Base-by-base conservation (phyloP, 345 rosid genomes). In the Rhizophora apiculata region DNA sequence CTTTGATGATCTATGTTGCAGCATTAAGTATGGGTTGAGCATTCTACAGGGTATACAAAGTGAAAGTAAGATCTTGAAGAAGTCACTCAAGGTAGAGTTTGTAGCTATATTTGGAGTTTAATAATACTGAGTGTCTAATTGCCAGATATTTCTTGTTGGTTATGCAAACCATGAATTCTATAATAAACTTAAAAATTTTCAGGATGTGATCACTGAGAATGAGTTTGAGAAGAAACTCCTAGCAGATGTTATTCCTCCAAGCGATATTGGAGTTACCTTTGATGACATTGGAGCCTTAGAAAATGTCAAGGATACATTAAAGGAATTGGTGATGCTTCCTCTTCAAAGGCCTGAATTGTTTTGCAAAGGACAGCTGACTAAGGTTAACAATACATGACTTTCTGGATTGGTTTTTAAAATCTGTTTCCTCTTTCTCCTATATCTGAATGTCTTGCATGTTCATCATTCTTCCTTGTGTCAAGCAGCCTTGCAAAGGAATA, bases 241-340 rank as follows among this genome's bases (percentile, higher is more conserved):
- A 54, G 88, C 83, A 4, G 99, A 96, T 85, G 99, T 96, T 74
- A 96, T 96, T 74, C 98, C 98, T 19, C 97, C 99, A 52, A 88
- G 78, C 70, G 99, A 96, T 64, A 90, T 92, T 76, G 99, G 99
- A 66, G 97, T 96, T 68, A 85, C 94, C 3, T 96, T 96, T 85
- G 92, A 90, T 71, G 98, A 96, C 74, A 96, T 96, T 72, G 99
- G 99, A 75, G 96, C 99, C 67, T 73, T 96, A 21, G 98, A 92
- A 80, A 92, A 87, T 81, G 99, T 96, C 72, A 96, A 96, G 81
- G 99, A 96, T 74, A 96, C 99, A 60, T 79, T 96, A 85, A 96
- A 87, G 87, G 98, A 96, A 85, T 76, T 96, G 85, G 99, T 96
- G 76, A 96, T 96, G 99, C 97, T 96, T 79, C 99, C 99, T 78